A percentile compares a stretch with the other conserved stretches of the same genome.
These are phyloP conservation scores for Acmispon strigosus DNA, from an alignment of 306 rosid genomes.

Conservation along the genomic window DNA sequence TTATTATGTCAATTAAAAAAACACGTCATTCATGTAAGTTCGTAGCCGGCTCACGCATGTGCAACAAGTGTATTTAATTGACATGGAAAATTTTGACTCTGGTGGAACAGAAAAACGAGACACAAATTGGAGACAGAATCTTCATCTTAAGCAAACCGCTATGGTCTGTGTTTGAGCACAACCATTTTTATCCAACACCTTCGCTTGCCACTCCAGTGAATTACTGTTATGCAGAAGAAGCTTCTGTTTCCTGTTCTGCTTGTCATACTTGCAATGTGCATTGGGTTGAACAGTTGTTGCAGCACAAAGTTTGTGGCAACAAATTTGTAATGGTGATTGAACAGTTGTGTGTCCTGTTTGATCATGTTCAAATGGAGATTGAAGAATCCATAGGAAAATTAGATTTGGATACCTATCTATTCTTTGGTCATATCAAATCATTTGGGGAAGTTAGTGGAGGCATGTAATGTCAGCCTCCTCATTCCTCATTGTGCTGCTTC, in stretches of 20 bases:
- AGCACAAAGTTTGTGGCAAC: background rate
- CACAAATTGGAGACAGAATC: no score
- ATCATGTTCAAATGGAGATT: background rate
- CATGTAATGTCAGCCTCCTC: constrained; percentile 22
- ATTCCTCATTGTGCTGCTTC: background rate
- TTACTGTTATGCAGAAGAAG: background rate
- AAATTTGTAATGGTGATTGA: background rate
- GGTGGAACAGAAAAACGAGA: no score
- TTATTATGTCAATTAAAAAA: no score
- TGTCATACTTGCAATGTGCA: background rate
- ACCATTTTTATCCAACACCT: no score
- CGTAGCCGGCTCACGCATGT: no score
- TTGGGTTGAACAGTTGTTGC: constrained; percentile 14
- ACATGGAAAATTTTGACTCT: no score
- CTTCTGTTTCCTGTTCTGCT: background rate
- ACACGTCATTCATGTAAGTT: no score
- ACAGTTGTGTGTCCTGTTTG: background rate
- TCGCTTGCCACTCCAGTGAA: background rate
- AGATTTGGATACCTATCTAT: background rate
- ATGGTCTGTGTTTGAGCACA: background rate
- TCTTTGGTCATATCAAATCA: constrained; percentile 9
- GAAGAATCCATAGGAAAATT: background rate
- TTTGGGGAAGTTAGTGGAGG: constrained; percentile 23
- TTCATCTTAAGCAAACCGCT: no score
- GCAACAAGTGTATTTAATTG: no score